These are phyloP conservation scores for Saraca asoca DNA, from an alignment of 331 rosid genomes.

Conservation along the genomic window DNA sequence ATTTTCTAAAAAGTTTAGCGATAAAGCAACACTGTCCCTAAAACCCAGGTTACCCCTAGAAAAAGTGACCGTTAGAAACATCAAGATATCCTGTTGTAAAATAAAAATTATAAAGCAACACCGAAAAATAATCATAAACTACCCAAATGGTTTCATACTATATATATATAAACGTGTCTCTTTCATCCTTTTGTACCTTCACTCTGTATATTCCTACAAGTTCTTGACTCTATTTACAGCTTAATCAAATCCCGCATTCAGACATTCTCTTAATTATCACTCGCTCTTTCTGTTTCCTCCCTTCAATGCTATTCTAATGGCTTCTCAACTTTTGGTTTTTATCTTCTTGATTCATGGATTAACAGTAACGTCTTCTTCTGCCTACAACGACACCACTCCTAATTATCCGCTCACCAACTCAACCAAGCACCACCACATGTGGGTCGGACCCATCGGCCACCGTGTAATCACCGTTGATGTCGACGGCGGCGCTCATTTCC, in stretches of 20 bases:
- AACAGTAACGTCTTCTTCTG: slow-evolving; percentile 2
- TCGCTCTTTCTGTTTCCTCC: not conserved
- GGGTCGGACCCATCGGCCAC: slow-evolving; percentile 72
- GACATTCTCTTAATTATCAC: not conserved
- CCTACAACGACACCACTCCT: not conserved
- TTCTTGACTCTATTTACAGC: slow-evolving; percentile 5
- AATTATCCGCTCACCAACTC: slow-evolving; percentile 7
- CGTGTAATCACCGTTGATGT: slow-evolving; percentile 57
- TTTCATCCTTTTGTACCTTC: slow-evolving; percentile 2
- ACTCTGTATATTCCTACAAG: slow-evolving; percentile 12
- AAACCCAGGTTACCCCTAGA: not conserved
- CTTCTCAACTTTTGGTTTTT: slow-evolving; percentile 27
- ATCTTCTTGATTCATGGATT: slow-evolving; percentile 34
- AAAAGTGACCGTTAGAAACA: slow-evolving; percentile 62
- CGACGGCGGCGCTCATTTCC: slow-evolving; percentile 61
- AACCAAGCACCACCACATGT: slow-evolving; percentile 35
- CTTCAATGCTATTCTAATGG: slow-evolving; percentile 40
- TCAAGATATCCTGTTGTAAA: not conserved
- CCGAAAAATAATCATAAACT: not conserved
- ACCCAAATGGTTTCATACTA: not conserved
- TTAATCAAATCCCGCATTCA: not conserved
- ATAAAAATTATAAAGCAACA: not conserved
- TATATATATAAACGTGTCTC: slow-evolving; percentile 24
- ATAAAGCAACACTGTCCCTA: slow-evolving; percentile 11
- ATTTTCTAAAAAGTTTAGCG: slow-evolving; percentile 7